phyloP scores from a whole-genome alignment of 306 rosid genomes.

The Casuarina equisetifolia region DNA sequence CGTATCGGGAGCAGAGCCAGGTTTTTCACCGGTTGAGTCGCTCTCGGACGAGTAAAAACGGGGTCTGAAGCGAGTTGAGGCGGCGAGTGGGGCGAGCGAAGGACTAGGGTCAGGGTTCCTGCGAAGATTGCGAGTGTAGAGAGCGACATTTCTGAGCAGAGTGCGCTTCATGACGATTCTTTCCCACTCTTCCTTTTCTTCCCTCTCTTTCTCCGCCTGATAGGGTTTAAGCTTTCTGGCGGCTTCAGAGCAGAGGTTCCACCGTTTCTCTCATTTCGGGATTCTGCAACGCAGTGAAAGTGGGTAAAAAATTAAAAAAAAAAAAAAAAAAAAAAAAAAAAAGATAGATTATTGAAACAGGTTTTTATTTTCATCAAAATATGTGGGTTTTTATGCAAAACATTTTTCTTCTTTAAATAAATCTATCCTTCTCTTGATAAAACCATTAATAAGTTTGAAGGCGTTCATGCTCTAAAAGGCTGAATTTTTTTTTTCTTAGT shows the following conservation, averaged over 20 bases:
- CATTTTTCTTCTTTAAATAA: too few relatives aligned
- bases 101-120: not conserved
- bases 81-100: not conserved
- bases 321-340: too few relatives aligned
- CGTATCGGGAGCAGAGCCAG: not conserved
- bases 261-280: not conserved
- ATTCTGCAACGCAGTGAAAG: not conserved
- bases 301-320: too few relatives aligned
- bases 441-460: too few relatives aligned
- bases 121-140: constrained; percentile 6
- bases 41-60: constrained; percentile 1
- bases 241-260: not conserved
- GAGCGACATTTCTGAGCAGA: not conserved
- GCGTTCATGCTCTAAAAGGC: too few relatives aligned
- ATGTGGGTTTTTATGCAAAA: not conserved
- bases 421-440: too few relatives aligned
- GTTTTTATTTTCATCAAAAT: too few relatives aligned
- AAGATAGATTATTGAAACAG: too few relatives aligned
- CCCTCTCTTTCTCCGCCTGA: not conserved
- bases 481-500: too few relatives aligned
- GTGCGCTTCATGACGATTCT: not conserved
- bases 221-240: constrained; percentile 1
- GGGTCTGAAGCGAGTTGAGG: not conserved
- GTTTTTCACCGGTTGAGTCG: not conserved
- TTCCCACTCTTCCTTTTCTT: not conserved